Percentiles rank a stretch among this genome's conserved stretches.
These are phyloP conservation scores for Epichloe gansuensis DNA, from an alignment of 2,329 filamentous ascomycete species.

Conservation along the genomic window DNA sequence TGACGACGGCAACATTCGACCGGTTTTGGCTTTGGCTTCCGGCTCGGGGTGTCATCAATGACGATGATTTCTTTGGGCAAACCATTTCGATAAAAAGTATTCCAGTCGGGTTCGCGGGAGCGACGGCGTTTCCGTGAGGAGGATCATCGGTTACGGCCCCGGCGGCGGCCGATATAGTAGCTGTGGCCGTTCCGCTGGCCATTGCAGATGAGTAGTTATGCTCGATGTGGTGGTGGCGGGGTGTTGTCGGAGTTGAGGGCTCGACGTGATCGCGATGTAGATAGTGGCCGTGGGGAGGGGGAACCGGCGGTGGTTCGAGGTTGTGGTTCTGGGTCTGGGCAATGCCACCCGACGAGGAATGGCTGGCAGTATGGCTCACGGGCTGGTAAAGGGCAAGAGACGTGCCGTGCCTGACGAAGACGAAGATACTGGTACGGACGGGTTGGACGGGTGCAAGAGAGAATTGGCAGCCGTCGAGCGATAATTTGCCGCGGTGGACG, in stretches of 20 bases:
- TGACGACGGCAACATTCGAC: conserved; percentile 23
- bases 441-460: conserved; percentile 13
- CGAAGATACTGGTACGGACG: conserved; percentile 12
- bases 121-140: conserved; percentile 40
- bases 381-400: conserved; percentile 16
- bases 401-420: conserved; percentile 15
- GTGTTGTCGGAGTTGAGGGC: conserved; percentile 12
- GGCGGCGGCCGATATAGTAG: conserved; percentile 10
- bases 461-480: conserved; percentile 17
- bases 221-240: conserved; percentile 6
- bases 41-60: conserved; percentile 63
- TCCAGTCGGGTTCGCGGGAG: conserved; percentile 62
- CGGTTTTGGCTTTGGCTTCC: conserved; percentile 29
- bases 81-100: conserved; percentile 71
- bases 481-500: conserved; percentile 11
- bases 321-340: conserved; percentile 11
- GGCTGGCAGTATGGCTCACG: conserved; percentile 7
- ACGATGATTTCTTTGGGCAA: conserved; percentile 77
- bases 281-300: conserved; percentile 18
- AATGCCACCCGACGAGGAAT: conserved; percentile 21
- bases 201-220: conserved; percentile 14
- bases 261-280: conserved; percentile 10
- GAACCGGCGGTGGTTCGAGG: conserved; percentile 18
- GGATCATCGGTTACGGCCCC: conserved; percentile 18
- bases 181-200: conserved; percentile 7